These are phyloP conservation scores for Septoria petroselini DNA, from an alignment of 2,329 filamentous ascomycete species.

Conservation along the genomic window DNA sequence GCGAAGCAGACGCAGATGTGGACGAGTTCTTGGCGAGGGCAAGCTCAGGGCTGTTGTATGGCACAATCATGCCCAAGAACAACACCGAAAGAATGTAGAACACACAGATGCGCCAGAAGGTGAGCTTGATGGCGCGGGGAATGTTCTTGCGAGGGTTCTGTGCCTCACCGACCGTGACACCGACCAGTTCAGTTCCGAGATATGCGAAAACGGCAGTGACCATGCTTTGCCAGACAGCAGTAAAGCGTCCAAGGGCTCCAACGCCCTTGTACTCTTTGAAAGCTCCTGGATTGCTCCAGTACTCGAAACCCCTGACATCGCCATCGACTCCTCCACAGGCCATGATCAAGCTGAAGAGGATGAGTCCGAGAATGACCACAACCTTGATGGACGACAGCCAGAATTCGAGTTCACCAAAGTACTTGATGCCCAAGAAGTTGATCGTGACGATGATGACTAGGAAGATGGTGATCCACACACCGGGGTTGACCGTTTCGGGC, in stretches of 20 bases:
- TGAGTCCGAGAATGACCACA: slow-evolving; percentile 46
- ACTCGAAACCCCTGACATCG: slow-evolving; percentile 42
- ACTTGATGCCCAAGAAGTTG: slow-evolving; percentile 60
- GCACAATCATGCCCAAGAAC: slow-evolving; percentile 72
- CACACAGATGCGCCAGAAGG: slow-evolving; percentile 76
- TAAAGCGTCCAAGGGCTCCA: slow-evolving; percentile 42
- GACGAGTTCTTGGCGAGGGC: slow-evolving; percentile 53
- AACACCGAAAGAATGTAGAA: slow-evolving; percentile 76
- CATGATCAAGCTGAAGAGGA: slow-evolving; percentile 42
- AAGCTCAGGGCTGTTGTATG: slow-evolving; percentile 63
- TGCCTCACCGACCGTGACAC: slow-evolving; percentile 68
- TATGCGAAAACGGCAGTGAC: slow-evolving; percentile 77
- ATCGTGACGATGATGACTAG: slow-evolving; percentile 44
- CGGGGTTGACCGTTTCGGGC: slow-evolving; percentile 35
- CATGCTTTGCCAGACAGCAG: slow-evolving; percentile 50
- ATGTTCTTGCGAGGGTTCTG: slow-evolving; percentile 74
- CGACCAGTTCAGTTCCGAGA: slow-evolving; percentile 71
- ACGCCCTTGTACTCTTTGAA: slow-evolving; percentile 43
- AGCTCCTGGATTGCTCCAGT: slow-evolving; percentile 46
- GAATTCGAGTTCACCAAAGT: slow-evolving; percentile 52
- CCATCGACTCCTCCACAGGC: slow-evolving; percentile 33
- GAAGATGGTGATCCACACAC: slow-evolving; percentile 65
- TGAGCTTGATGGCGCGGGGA: slow-evolving; percentile 73
- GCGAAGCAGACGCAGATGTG: slow-evolving; percentile 57
- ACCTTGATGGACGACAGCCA: slow-evolving; percentile 50